Evolutionary conservation across 2,329 filamentous ascomycete genomes (phyloP).

Genomic region (Arthrobotrys conoides): DNA sequence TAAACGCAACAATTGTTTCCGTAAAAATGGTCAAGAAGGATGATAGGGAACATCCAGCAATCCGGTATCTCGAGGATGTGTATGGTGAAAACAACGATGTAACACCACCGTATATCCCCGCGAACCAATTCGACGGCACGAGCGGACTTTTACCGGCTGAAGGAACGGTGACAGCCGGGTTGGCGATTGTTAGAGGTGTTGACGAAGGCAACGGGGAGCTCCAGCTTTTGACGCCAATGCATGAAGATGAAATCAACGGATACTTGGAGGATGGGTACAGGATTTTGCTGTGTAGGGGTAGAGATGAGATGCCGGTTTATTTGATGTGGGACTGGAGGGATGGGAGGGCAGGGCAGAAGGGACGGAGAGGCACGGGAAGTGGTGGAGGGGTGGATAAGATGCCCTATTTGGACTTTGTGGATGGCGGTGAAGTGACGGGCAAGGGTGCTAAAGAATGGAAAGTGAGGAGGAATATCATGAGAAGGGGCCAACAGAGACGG

Average conservation of each 20-base stretch:
- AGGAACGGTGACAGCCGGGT: conserved; percentile 73
- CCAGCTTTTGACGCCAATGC: conserved; percentile 77
- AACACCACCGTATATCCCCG: conserved; percentile 36
- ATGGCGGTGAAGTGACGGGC: conserved; percentile 72
- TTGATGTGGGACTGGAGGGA: conserved; percentile 65
- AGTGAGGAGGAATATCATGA: conserved; percentile 69
- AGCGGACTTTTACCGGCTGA: conserved; percentile 75
- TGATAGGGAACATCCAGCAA: conserved; percentile 62
- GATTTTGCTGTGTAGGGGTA: conserved; percentile 77
- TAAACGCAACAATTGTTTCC: conserved; percentile 80
- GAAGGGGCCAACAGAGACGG: conserved; percentile 51
- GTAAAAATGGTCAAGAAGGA: conserved; percentile 75
- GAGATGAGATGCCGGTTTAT: conserved; percentile 78
- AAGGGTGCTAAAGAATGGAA: conserved; percentile 76
- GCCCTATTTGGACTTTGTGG: conserved; percentile 75
- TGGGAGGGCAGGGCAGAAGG: conserved; percentile 38
- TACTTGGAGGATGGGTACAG: conserved; percentile 68
- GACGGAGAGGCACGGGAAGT: conserved; percentile 52
- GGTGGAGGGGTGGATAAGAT: conserved; percentile 64
- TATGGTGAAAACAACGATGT: conserved; percentile 63
- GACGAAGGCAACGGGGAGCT: conserved; percentile 72
- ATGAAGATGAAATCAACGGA: conserved; percentile 66
- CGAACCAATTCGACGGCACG: conserved; percentile 69
- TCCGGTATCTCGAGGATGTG: conserved; percentile 36
- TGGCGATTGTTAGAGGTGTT: conserved; percentile 79